Evolutionary conservation across 1,139 yeast species (phyloP).

Genomic region (Schizosaccharomyces versatilis): DNA sequence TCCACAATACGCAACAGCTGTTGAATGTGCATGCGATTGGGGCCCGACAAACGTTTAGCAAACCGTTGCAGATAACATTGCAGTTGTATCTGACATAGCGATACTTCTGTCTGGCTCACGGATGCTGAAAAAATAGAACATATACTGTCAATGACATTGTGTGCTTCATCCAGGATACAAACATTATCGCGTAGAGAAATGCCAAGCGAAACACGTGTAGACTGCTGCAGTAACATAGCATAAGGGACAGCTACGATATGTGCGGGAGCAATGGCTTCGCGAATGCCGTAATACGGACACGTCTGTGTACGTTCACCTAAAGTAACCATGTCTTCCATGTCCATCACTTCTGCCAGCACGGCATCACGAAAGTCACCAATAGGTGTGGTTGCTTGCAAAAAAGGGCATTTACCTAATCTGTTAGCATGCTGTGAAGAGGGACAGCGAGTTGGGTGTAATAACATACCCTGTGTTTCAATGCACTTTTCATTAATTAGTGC

Average conservation of each 20-base stretch:
- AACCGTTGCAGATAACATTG: slow-evolving; percentile 38
- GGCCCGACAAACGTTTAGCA: slow-evolving; percentile 40
- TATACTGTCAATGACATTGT: slow-evolving; percentile 61
- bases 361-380: slow-evolving; percentile 35
- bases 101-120: slow-evolving; percentile 31
- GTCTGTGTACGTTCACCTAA: slow-evolving; percentile 36
- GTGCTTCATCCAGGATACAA: slow-evolving; percentile 81
- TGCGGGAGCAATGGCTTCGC: slow-evolving; percentile 33
- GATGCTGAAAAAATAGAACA: slow-evolving; percentile 44
- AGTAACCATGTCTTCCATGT: slow-evolving; percentile 55
- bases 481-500: slow-evolving; percentile 67
- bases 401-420: slow-evolving; percentile 29
- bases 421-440: slow-evolving; percentile 7
- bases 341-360: slow-evolving; percentile 36
- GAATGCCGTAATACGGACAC: slow-evolving; percentile 68
- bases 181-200: slow-evolving; percentile 41
- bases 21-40: slow-evolving; percentile 46
- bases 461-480: slow-evolving; percentile 36
- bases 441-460: background rate
- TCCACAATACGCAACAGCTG: slow-evolving; percentile 41
- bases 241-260: slow-evolving; percentile 59
- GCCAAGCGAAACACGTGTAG: slow-evolving; percentile 39
- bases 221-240: slow-evolving; percentile 47
- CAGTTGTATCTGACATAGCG: slow-evolving; percentile 26
- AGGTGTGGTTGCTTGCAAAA: slow-evolving; percentile 21